phyloP scores from a whole-genome alignment of 2,329 filamentous ascomycete genomes.

The Trichoderma cornu-damae region DNA sequence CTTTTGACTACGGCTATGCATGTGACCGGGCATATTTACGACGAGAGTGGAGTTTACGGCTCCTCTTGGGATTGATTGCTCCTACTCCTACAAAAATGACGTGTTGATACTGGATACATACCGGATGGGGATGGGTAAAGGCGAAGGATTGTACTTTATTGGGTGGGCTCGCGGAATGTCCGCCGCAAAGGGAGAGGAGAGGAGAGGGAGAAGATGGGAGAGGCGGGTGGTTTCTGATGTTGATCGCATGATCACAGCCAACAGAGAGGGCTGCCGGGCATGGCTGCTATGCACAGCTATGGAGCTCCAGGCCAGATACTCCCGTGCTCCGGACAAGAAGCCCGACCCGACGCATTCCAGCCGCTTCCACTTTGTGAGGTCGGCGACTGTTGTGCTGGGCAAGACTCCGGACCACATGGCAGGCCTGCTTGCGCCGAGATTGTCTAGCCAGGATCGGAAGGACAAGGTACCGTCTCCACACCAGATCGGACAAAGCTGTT shows the following conservation, averaged over 20 bases:
- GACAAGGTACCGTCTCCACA: conserved; percentile 1
- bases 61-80: background rate
- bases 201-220: background rate
- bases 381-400: background rate
- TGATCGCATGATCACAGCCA: background rate
- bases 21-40: background rate
- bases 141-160: background rate
- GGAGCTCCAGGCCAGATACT: background rate
- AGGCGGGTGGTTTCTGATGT: background rate
- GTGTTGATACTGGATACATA: background rate
- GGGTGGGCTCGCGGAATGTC: background rate
- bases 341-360: background rate
- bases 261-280: no score
- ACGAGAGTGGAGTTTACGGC: background rate
- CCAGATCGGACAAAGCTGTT: conserved; percentile 5
- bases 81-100: background rate
- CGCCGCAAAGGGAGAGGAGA: background rate
- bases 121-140: background rate
- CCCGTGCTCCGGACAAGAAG: no score
- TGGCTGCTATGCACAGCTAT: no score
- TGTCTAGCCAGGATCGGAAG: background rate
- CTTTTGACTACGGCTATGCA: background rate
- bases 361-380: background rate
- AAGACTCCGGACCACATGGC: conserved; percentile 8
- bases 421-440: background rate